Base-by-base conservation (phyloP, 2,329 filamentous ascomycete species). In the Claviceps monticola region DNA sequence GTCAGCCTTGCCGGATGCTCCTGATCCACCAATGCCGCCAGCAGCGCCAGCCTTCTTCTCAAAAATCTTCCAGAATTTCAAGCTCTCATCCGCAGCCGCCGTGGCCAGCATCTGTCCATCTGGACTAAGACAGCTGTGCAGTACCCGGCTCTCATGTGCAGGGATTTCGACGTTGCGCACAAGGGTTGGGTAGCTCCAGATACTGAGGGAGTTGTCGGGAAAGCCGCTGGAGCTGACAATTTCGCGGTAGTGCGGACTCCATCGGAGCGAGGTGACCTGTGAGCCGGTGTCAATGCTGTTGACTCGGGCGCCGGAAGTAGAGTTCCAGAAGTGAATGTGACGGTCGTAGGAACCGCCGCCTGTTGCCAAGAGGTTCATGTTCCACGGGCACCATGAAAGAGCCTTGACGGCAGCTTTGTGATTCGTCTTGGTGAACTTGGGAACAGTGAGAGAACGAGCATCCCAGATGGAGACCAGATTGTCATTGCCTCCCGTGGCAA, bases 31-130 rank as follows among this genome's bases (percentile, higher is more conserved):
- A 51, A 82, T 74, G 48, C 81, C 79, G 49, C 83, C 79, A 55
- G 79, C 73, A 54, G 79, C 74, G 51, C 88, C 89, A 17, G 90
- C 76, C 80, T 96, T 97, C 80, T 95, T 96, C 79, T 98, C 93
- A 64, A 98, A 98, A 61, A 98, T 79, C 82, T 98, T 98, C 93
- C 93, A 98, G 78, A 98, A 98, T 75, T 98, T 98, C 69, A 98
- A 78, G 65, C 85, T 91, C 76, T 98, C 93, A 63, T 98, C 93
- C 39, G 91, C 90, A 60, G 91, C 87, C 55, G 93, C 91, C 49
- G 93, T 98, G 49, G 93, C 93, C 52, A 98, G 80, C 82, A 96
- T 95, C 74, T 98, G 93, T 50, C 93, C 93, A 64, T 98, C 93
- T 3, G 93, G 93, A 73, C 89, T 96, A 60, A 98, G 81, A 67